Conservation (phyloP, 495 filamentous ascomycete species). For the Daldinia decipiens region DNA sequence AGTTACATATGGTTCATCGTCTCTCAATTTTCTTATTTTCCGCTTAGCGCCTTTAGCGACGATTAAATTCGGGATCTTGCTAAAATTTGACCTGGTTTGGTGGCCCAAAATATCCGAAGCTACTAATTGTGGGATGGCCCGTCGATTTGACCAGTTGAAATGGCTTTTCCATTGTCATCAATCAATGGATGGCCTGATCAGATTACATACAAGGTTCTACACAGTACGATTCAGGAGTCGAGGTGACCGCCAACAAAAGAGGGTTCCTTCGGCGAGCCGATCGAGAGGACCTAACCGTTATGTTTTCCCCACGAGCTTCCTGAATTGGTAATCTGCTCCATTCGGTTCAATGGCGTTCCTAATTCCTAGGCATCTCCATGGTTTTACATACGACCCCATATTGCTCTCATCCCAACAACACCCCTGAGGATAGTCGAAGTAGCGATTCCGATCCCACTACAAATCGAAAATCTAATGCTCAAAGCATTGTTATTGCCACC, state of each 20-base stretch:
- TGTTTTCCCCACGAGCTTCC: slow-evolving; percentile 38
- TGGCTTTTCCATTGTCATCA: slow-evolving; percentile 34
- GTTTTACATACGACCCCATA: slow-evolving; percentile 27
- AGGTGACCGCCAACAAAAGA: slow-evolving; percentile 30
- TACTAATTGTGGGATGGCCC: slow-evolving; percentile 42
- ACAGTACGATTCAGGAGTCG: slow-evolving; percentile 34
- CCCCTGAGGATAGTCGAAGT: slow-evolving; percentile 10
- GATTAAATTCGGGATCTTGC: slow-evolving; percentile 39
- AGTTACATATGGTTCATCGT: slow-evolving; percentile 19
- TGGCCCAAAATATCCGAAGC: slow-evolving; percentile 43
- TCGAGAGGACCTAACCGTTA: slow-evolving; percentile 37
- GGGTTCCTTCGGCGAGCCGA: slow-evolving; percentile 37
- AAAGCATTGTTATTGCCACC: slow-evolving; percentile 17
- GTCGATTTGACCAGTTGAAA: slow-evolving; percentile 37
- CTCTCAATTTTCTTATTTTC: slow-evolving; percentile 31
- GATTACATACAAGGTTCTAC: slow-evolving; percentile 42
- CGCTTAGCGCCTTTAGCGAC: slow-evolving; percentile 40
- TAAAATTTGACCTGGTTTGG: slow-evolving; percentile 36
- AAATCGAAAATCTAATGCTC: slow-evolving; percentile 22
- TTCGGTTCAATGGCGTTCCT: slow-evolving; percentile 43
- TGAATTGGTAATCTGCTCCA: slow-evolving; percentile 40
- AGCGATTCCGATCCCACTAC: slow-evolving; percentile 30
- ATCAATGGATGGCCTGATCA: slow-evolving; percentile 44
- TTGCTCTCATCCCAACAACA: slow-evolving; percentile 19
- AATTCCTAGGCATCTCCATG: slow-evolving; percentile 27